Evolutionary conservation across 2,329 filamentous ascomycete genomes (phyloP).

Genomic region (Fusarium setosum): DNA sequence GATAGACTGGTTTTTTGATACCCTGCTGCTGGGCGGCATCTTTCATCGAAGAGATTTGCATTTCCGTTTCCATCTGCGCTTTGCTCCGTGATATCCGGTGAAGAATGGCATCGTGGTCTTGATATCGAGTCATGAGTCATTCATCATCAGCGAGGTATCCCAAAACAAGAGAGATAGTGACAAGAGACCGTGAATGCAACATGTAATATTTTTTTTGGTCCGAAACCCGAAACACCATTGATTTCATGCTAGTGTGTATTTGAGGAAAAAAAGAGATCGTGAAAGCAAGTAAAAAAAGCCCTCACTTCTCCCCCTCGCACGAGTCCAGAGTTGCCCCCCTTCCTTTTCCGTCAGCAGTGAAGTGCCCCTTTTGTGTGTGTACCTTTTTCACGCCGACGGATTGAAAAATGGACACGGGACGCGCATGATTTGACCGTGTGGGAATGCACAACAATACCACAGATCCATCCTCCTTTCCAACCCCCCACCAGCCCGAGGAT

Average conservation of each 20-base stretch:
- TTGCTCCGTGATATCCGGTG: constrained; percentile 1
- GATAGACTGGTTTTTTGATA: constrained; percentile 30
- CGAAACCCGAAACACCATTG: constrained; percentile 56
- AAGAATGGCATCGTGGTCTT: not conserved
- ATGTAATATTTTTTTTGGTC: constrained; percentile 48
- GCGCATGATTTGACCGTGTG: constrained; percentile 42
- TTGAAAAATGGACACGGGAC: constrained; percentile 38
- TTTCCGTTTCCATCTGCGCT: not conserved
- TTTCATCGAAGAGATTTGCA: constrained; percentile 1
- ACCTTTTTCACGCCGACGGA: constrained; percentile 39
- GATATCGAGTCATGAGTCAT: constrained; percentile 20
- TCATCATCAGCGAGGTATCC: not conserved
- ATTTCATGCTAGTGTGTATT: constrained; percentile 57
- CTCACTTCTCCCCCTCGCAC: constrained; percentile 43
- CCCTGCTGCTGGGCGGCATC: constrained; percentile 32
- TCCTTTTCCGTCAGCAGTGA: constrained; percentile 41
- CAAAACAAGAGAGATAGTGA: not conserved
- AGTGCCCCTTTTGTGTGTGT: too few species aligned
- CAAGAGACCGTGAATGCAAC: constrained; percentile 20
- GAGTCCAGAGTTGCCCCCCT: constrained; percentile 42
- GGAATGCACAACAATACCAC: constrained; percentile 46
- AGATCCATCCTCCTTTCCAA: too few species aligned
- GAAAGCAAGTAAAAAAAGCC: constrained; percentile 41
- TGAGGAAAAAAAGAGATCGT: constrained; percentile 45
- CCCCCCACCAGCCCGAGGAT: constrained; percentile 45